A percentile compares a stretch with the other conserved stretches of the same genome.
Evolutionary conservation across 1,139 yeast species (phyloP).

Genomic region (Debaryomyces nepalensis): DNA sequence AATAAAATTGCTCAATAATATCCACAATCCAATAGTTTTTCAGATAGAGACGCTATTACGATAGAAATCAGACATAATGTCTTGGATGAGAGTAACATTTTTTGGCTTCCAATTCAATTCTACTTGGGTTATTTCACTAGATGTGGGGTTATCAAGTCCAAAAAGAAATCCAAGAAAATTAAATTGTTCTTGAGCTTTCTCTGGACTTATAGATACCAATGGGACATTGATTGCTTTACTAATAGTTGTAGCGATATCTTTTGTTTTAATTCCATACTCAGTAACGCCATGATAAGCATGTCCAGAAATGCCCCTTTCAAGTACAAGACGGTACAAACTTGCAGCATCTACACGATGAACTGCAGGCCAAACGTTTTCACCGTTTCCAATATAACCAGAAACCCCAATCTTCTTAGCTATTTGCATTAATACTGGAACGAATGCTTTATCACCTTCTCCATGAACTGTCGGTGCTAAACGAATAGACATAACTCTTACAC

Average conservation of each 20-base stretch:
- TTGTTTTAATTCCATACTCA: conserved; percentile 24
- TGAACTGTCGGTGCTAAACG: conserved; percentile 35
- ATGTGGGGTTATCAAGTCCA: conserved; percentile 15
- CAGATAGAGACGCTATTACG: conserved; percentile 1
- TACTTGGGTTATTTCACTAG: conserved; percentile 19
- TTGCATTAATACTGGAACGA: conserved; percentile 19
- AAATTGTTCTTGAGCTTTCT: conserved; percentile 14
- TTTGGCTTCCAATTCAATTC: conserved; percentile 28
- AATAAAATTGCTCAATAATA: too few relatives aligned
- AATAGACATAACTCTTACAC: conserved; percentile 24
- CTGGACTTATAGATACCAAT: conserved; percentile 16
- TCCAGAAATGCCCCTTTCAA: conserved; percentile 33
- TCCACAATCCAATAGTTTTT: too few relatives aligned
- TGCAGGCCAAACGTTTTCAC: conserved; percentile 33
- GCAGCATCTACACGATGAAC: conserved; percentile 36
- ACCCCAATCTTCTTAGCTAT: conserved; percentile 20
- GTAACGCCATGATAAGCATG: conserved; percentile 26
- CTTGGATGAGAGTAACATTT: conserved; percentile 23
- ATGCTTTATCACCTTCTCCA: conserved; percentile 26
- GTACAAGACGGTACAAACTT: conserved; percentile 23
- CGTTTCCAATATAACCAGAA: conserved; percentile 28
- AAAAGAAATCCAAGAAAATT: conserved; percentile 17
- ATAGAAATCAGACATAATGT: conserved; percentile 17
- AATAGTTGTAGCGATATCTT: conserved; percentile 27
- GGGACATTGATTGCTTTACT: conserved; percentile 22